Evolutionary conservation across 2,329 filamentous ascomycete species (phyloP).

Genomic region (Cladophialophora psammophila): DNA sequence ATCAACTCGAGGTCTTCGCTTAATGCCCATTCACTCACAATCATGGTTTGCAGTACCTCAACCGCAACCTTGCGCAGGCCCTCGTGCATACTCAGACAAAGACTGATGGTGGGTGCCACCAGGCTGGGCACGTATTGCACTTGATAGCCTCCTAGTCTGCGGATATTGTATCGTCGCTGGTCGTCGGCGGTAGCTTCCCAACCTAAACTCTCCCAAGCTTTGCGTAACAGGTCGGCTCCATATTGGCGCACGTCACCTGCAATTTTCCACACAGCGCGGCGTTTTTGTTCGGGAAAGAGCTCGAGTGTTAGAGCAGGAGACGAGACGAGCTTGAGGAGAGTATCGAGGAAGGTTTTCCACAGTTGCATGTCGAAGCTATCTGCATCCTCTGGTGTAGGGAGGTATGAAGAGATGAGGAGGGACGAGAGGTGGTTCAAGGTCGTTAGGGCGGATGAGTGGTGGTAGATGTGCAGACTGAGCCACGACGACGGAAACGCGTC

Average conservation of each 20-base stretch:
- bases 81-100: slow-evolving; percentile 95
- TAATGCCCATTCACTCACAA: slow-evolving; percentile 95
- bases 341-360: slow-evolving; percentile 93
- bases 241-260: slow-evolving; percentile 93
- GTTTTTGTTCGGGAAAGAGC: slow-evolving; percentile 95
- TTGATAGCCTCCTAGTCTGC: slow-evolving; percentile 92
- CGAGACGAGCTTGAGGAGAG: slow-evolving; percentile 85
- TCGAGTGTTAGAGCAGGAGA: slow-evolving; percentile 89
- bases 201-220: slow-evolving; percentile 93
- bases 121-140: slow-evolving; percentile 96
- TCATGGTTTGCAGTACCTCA: slow-evolving; percentile 95
- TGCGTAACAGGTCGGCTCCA: slow-evolving; percentile 82
- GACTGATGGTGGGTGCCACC: slow-evolving; percentile 87
- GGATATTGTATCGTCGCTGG: slow-evolving; percentile 75
- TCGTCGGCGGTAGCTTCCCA: slow-evolving; percentile 92
- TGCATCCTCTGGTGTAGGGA: slow-evolving; percentile 89
- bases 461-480: slow-evolving; percentile 92
- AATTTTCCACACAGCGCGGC: slow-evolving; percentile 97
- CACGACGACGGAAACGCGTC: slow-evolving; percentile 88
- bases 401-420: slow-evolving; percentile 80
- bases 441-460: slow-evolving; percentile 87
- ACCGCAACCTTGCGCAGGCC: slow-evolving; percentile 88
- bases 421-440: slow-evolving; percentile 82
- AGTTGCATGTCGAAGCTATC: slow-evolving; percentile 91
- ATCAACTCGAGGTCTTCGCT: slow-evolving; percentile 91